Evolutionary conservation across 192 early-diverging fungal genomes (phyloP).

Genomic region (Pilobolus umbonatus): DNA sequence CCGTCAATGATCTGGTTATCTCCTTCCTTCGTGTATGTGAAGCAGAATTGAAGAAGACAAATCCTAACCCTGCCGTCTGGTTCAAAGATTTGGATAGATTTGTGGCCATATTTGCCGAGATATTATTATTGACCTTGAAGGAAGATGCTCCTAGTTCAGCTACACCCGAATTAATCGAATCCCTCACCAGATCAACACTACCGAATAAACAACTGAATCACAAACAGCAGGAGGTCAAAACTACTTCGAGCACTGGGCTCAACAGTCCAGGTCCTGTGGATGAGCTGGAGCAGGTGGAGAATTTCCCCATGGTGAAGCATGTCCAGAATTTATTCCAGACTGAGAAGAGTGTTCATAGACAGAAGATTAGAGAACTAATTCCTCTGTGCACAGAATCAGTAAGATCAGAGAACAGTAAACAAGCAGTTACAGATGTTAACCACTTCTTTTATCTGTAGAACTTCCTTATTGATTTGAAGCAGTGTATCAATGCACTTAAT

Average conservation of each 20-base stretch:
- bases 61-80: conserved; percentile 33
- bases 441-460: conserved; percentile 19
- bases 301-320: conserved; percentile 17
- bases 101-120: conserved; percentile 39
- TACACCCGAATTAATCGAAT: conserved; percentile 28
- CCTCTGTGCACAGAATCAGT: conserved; percentile 42
- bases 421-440: no score
- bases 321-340: conserved; percentile 42
- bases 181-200: conserved; percentile 12
- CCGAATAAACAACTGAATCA: conserved; percentile 9
- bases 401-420: conserved; percentile 4
- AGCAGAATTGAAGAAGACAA: conserved; percentile 21
- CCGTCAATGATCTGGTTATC: conserved; percentile 42
- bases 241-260: background rate
- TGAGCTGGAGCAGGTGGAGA: conserved; percentile 4
- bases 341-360: conserved; percentile 25
- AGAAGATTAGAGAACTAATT: conserved; percentile 38
- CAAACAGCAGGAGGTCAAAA: background rate
- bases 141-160: conserved; percentile 34
- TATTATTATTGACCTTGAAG: conserved; percentile 42
- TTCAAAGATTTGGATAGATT: conserved; percentile 39
- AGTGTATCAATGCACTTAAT: conserved; percentile 42
- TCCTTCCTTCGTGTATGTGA: conserved; percentile 41
- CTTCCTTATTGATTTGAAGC: conserved; percentile 44
- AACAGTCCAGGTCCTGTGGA: background rate